Base-by-base conservation (phyloP, 2,329 filamentous ascomycete genomes). In the Sarocladium kiliense region DNA sequence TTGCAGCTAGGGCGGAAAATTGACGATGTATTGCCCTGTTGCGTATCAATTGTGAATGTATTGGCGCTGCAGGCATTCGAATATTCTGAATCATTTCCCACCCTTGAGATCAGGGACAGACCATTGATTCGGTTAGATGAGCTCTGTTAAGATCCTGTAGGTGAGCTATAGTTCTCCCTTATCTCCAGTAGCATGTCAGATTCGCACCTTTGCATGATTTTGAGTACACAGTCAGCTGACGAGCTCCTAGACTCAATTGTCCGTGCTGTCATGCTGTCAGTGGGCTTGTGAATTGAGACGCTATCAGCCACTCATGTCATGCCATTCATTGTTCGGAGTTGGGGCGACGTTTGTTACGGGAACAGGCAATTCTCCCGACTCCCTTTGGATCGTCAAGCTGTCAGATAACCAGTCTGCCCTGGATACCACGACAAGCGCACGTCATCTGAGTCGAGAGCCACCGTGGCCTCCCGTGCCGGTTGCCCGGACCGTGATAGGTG, bases 361-460 rank as follows among this genome's bases (percentile, higher is more conserved):
- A 47, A 47, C 4, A 30, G 44, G 44, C 44, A 47, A n/a, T 47
- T 47, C 5, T 27, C 16, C 44, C 44, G 44, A 23, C 44, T 39
- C 36, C 36, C 41, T 25, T 44, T 7, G 23, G 25, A 3, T n/a
- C 7, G 5, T 23, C 7, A 27, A 23, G 12, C 10, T 47, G 12
- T 10, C 16, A 47, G 44, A 47, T 47, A 30, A 27, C 23, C 11
- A 47, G 27, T 7, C n/a, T 47, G 44, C 36, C 25, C 44, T 27
- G 23, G 25, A 7, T 5, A 27, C 3, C 12, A 18, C n/a, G 44
- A 27, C 44, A 47, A 47, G 25, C 27, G 44, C 23, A 47, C 44
- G 44, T 47, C 44, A 47, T 47, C 44, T 30, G 44, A 47, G 44
- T 47, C 44, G 23, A 10, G 44, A 3, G 39, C 44, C n/a, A n/a